Percentiles rank a stretch among this genome's conserved stretches.
phyloP scores from a whole-genome alignment of 129 eudicot species.

The Calendula officinalis region DNA sequence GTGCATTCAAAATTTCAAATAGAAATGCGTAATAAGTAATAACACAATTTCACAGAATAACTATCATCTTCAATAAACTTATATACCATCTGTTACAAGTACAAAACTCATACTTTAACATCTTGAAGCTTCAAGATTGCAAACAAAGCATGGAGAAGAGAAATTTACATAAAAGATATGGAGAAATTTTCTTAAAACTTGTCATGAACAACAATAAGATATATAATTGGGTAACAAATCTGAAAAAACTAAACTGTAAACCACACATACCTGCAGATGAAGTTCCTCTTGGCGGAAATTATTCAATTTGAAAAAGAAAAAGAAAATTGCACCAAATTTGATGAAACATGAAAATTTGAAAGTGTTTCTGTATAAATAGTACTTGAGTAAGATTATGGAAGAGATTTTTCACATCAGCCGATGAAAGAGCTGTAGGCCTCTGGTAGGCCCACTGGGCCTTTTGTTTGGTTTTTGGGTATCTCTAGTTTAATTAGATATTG shows the following conservation, averaged over 20 bases:
- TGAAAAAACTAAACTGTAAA: background rate
- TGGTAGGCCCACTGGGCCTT: background rate
- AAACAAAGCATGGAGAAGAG: background rate
- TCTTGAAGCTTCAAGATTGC: conserved; percentile 12
- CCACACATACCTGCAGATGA: conserved; percentile 17
- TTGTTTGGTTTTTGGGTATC: background rate
- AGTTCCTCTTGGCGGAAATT: background rate
- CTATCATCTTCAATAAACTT: background rate
- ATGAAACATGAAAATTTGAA: no score
- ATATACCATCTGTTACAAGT: background rate
- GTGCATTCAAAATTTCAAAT: conserved; percentile 2
- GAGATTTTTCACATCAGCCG: conserved; percentile 26
- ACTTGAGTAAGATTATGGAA: conserved; percentile 23
- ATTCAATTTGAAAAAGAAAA: background rate
- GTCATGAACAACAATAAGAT: background rate
- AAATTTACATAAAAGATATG: no score
- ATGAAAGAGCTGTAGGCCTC: conserved; percentile 6
- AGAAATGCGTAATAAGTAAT: background rate
- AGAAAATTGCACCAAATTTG: background rate
- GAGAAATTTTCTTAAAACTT: conserved; percentile 2
- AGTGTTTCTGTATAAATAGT: background rate
- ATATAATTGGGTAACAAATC: conserved; percentile 8
- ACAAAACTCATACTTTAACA: background rate
- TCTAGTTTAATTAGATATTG: no score
- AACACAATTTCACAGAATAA: background rate